A percentile compares a stretch with the other conserved stretches of the same genome.
Conservation (phyloP, 2,329 filamentous ascomycete genomes). For the Harringtonia lauricola region DNA sequence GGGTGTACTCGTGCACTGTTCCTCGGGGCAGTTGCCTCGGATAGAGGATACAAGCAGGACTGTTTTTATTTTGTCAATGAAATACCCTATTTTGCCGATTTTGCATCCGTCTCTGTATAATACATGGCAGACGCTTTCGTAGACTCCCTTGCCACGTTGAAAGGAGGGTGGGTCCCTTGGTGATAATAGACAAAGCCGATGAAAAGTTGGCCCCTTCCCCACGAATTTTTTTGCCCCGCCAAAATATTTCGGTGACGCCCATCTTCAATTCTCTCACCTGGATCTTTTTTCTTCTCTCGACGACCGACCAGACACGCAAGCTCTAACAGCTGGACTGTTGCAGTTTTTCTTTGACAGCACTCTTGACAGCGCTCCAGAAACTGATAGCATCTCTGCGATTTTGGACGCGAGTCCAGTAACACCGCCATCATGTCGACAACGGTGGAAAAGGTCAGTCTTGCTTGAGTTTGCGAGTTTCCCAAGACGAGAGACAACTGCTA, state of each 20-base stretch:
- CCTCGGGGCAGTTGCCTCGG: not conserved
- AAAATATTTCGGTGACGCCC: slow-evolving; percentile 4
- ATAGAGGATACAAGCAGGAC: not conserved
- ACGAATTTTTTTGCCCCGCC: slow-evolving; percentile 10
- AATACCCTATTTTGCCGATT: not conserved
- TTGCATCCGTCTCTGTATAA: too few species aligned
- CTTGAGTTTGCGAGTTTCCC: not conserved
- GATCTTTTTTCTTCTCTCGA: not conserved
- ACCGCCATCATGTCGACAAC: slow-evolving; percentile 77
- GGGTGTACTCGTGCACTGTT: not conserved
- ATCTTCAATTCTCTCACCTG: not conserved
- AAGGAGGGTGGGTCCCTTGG: not conserved
- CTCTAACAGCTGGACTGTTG: too few species aligned
- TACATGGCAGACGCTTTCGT: too few species aligned
- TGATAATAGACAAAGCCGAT: too few species aligned
- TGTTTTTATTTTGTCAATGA: not conserved
- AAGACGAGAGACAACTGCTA: slow-evolving; percentile 1
- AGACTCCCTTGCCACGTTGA: too few species aligned
- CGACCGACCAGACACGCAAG: not conserved
- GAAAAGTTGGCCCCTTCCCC: slow-evolving; percentile 6
- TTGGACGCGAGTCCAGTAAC: too few species aligned
- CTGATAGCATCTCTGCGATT: not conserved
- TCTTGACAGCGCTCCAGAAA: too few species aligned
- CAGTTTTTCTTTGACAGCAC: too few species aligned
- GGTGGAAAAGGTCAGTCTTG: slow-evolving; percentile 68